A percentile compares a stretch with the other conserved stretches of the same genome.
phyloP scores from a whole-genome alignment of 257 asterid species.

The Mitragyna speciosa region DNA sequence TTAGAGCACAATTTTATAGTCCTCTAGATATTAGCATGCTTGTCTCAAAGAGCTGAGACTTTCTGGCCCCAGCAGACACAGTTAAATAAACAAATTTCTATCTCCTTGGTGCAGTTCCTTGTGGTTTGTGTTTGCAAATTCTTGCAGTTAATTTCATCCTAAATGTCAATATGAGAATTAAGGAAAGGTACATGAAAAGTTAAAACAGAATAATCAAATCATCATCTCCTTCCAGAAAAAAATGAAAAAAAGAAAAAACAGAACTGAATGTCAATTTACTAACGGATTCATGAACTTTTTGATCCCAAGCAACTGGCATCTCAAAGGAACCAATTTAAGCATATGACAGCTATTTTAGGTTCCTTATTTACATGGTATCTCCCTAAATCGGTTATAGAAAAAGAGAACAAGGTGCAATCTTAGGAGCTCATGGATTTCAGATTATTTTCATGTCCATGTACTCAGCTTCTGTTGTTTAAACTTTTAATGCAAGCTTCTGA shows the following conservation, averaged over 20 bases:
- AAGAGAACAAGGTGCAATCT: constrained; percentile 30
- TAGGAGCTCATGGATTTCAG: constrained; percentile 15
- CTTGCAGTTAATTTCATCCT: no score
- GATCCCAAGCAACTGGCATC: constrained; percentile 18
- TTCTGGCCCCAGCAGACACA: neutral
- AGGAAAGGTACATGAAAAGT: neutral
- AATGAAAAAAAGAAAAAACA: constrained; percentile 20
- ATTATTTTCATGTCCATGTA: constrained; percentile 3
- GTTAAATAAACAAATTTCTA: neutral
- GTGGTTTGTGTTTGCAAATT: neutral
- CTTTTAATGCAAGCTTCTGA: constrained; percentile 68
- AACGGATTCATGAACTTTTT: constrained; percentile 25
- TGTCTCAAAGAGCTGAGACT: neutral
- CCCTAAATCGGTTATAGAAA: constrained; percentile 22
- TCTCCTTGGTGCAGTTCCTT: neutral
- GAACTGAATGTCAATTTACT: constrained; percentile 10
- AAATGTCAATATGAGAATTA: neutral
- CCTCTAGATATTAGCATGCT: neutral
- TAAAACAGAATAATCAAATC: neutral
- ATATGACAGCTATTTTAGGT: constrained; percentile 28
- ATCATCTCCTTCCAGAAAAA: neutral
- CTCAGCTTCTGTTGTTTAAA: constrained; percentile 33
- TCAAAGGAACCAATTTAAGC: constrained; percentile 33
- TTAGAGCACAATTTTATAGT: neutral
- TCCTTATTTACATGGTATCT: constrained; percentile 43